Conservation (phyloP, 805 yeast species). For the Suhomyces sp. region DNA sequence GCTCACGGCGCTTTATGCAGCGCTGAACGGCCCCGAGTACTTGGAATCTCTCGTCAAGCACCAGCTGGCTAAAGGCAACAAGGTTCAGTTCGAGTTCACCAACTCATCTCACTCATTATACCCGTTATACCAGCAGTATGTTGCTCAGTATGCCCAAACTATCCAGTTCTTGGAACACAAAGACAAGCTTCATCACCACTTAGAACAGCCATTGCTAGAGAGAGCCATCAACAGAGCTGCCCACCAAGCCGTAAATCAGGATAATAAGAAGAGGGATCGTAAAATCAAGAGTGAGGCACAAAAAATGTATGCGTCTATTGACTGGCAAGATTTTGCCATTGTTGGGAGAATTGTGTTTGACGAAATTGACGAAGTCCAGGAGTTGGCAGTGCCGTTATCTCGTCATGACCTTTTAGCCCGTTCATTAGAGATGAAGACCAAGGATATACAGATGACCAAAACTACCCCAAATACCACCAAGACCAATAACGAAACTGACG, state of each 20-base stretch:
- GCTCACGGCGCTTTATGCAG: constrained; percentile 66
- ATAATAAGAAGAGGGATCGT: constrained; percentile 24
- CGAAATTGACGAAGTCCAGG: constrained; percentile 56
- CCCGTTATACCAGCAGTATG: constrained; percentile 44
- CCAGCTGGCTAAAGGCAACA: constrained; percentile 31
- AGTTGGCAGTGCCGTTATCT: constrained; percentile 52
- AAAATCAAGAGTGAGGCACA: constrained; percentile 35
- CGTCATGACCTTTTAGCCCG: constrained; percentile 60
- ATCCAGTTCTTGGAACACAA: constrained; percentile 13
- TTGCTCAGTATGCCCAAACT: constrained; percentile 51
- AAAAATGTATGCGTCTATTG: constrained; percentile 66
- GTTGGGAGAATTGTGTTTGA: constrained; percentile 68
- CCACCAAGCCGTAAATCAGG: constrained; percentile 39
- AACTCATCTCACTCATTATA: constrained; percentile 59
- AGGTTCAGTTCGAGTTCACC: constrained; percentile 68
- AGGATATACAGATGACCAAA: constrained; percentile 13
- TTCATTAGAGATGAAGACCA: constrained; percentile 52
- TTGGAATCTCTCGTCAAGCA: constrained; percentile 33
- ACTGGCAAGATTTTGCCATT: constrained; percentile 82
- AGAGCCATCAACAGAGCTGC: constrained; percentile 56
- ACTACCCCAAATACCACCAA: neutral
- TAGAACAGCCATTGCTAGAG: constrained; percentile 1
- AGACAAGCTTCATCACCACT: constrained; percentile 2
- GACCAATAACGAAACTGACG: neutral
- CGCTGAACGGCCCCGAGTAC: constrained; percentile 53